Base-by-base conservation (phyloP, 1,284 basidiomycete species). In the Xerocomus nothofagi region DNA sequence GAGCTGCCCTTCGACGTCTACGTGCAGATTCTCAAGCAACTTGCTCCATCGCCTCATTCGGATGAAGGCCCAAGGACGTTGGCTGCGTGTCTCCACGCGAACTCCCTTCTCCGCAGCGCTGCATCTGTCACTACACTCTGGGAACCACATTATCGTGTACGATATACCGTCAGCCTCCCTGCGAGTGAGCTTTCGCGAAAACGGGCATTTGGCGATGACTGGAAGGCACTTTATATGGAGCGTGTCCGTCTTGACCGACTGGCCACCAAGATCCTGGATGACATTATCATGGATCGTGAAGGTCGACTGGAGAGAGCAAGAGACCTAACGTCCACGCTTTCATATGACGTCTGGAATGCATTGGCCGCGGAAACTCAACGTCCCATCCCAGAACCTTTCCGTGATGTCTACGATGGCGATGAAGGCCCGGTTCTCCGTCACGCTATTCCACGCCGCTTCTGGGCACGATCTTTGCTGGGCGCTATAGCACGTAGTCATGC, bases 331-430 rank as follows among this genome's bases (percentile, higher is more conserved):
- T 61, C 62, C 29, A 62, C 51, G 21, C 55, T 74, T 50, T 73
- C 72, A 6, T 74, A 76, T 52, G 82, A 84, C 50, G 71, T 77
- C 32, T 83, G 78, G 77, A 78, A 83, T 57, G 74, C 63, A 6
- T 58, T 84, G 37, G 69, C 74, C 36, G 55, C 67, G 12, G 75
- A 77, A 57, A 57, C 66, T 17, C 54, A 61, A 32, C 60, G 67
- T 11, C 63, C 72, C 24, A 42, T 73, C 20, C 75, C 74, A 0
- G 50, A 56, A n/a, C 57, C 57, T 23, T 71, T 74, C 44, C 57
- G 57, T 38, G 50, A 47, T 27, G 23, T 44, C n/a, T 14, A 54
- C 24, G 56, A 58, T n/a, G 42, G 46, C 17, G 24, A 44, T 20
- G 50, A 54, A 27, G 39, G 23, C 39, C 34, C 51, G 4, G 55